phyloP scores from a whole-genome alignment of 2,329 filamentous ascomycete genomes.

The Didymella lethalis region DNA sequence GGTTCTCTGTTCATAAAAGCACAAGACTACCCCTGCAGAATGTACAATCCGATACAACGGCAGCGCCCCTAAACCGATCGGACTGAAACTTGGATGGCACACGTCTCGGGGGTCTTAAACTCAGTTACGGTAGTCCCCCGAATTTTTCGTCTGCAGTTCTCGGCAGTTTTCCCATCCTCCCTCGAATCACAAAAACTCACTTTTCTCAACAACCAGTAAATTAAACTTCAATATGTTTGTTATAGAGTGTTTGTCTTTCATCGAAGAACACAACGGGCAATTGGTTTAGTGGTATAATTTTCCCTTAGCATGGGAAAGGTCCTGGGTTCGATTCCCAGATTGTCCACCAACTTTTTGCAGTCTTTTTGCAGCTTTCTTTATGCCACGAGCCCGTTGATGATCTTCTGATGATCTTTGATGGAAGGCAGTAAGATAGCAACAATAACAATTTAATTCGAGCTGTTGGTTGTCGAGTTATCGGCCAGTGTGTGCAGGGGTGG shows the following conservation, averaged over 20 bases:
- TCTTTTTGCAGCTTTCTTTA: no score
- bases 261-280: not conserved
- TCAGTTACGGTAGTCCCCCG: not conserved
- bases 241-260: not conserved
- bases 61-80: not conserved
- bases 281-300: slow-evolving; percentile 18
- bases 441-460: no score
- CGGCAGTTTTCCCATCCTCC: not conserved
- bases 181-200: not conserved
- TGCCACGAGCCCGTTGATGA: no score
- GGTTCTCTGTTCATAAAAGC: no score
- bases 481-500: no score
- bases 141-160: no score
- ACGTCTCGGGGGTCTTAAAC: not conserved
- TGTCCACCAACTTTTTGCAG: no score
- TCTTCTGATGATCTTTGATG: no score
- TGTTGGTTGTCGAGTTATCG: no score
- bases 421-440: no score
- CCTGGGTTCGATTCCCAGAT: no score
- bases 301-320: not conserved
- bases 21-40: not conserved
- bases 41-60: not conserved
- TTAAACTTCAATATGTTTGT: not conserved
- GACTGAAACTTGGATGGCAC: not conserved
- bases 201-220: not conserved